Evolutionary conservation across 768 basidiomycete species (phyloP).

Genomic region (Tricholomella constricta): DNA sequence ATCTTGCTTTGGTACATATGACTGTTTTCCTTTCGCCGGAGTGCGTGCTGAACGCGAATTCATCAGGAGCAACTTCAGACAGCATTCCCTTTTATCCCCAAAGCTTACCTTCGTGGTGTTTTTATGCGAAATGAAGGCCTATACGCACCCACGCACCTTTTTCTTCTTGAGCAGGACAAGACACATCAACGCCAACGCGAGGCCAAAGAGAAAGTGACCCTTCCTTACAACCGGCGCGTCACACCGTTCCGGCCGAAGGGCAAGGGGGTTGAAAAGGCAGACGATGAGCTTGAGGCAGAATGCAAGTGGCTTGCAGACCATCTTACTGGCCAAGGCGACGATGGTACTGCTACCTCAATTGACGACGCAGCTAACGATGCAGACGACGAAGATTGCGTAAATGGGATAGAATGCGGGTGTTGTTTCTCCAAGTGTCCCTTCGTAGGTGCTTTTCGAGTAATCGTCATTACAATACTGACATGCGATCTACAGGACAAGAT

Average conservation of each 20-base stretch:
- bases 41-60: too few relatives aligned
- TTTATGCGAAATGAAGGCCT: constrained; percentile 42
- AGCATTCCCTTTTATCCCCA: constrained; percentile 62
- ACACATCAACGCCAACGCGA: constrained; percentile 12
- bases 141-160: constrained; percentile 69
- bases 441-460: constrained; percentile 44
- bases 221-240: constrained; percentile 40
- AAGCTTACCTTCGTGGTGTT: constrained; percentile 49
- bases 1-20: constrained; percentile 53
- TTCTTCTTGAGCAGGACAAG: constrained; percentile 42
- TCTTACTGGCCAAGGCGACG: constrained; percentile 10
- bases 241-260: constrained; percentile 28
- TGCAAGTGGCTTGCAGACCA: constrained; percentile 46
- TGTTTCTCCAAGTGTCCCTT: constrained; percentile 77
- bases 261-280: constrained; percentile 28
- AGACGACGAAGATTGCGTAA: constrained; percentile 31
- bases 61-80: constrained; percentile 51
- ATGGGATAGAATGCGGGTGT: constrained; percentile 85
- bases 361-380: constrained; percentile 21
- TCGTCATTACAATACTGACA: background rate
- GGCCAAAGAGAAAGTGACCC: constrained; percentile 19
- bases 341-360: constrained; percentile 22
- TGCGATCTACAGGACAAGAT: constrained; percentile 62
- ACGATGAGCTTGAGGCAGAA: constrained; percentile 48
- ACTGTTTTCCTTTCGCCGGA: too few relatives aligned